Percentiles rank a stretch among this genome's conserved stretches.
These are phyloP conservation scores for Cinnamomum chago DNA, from an alignment of 164 flowering plant species.

Conservation along the genomic window DNA sequence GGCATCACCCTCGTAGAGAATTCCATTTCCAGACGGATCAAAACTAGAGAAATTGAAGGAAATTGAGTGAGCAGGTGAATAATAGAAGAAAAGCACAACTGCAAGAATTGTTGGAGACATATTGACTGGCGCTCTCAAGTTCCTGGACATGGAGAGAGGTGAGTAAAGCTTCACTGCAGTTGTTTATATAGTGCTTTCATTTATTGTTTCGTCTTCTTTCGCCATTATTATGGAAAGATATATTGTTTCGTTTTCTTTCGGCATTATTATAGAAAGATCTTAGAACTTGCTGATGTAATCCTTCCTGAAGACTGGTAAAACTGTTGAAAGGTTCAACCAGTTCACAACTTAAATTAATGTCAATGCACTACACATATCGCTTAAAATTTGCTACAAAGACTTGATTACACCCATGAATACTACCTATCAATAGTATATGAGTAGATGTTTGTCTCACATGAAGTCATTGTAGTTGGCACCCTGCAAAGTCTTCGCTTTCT, in stretches of 20 bases:
- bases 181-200: no score
- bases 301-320: neutral
- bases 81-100: neutral
- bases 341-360: no score
- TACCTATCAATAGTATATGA: no score
- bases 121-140: neutral
- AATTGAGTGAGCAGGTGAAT: neutral
- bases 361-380: no score
- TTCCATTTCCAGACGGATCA: neutral
- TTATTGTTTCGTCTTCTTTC: no score
- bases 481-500: no score
- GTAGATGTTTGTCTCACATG: no score
- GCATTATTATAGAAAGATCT: neutral
- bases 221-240: neutral
- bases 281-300: neutral
- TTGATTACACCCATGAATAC: no score
- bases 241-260: no score
- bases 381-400: no score
- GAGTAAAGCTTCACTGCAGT: neutral
- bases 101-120: neutral
- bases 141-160: neutral
- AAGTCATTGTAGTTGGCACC: no score
- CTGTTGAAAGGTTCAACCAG: no score
- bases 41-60: slow-evolving; percentile 28
- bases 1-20: slow-evolving; percentile 16